Evolutionary conservation across 345 rosid species (phyloP).

Genomic region (Fremontodendron californicum): DNA sequence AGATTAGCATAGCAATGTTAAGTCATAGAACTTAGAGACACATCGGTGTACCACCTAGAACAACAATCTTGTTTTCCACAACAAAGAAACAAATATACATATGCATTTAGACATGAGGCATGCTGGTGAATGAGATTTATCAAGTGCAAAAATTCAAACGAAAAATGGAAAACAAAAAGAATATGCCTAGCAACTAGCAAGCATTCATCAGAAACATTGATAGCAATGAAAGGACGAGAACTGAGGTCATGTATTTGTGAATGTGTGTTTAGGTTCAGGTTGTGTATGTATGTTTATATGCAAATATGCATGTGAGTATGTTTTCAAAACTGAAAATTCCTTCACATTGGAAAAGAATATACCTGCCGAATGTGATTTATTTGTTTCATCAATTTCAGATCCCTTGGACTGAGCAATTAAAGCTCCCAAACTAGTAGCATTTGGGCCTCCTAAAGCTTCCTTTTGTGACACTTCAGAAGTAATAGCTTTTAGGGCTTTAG

Average conservation of each 20-base stretch:
- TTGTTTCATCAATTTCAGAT: constrained; percentile 26
- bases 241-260: neutral
- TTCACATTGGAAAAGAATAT: neutral
- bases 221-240: neutral
- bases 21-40: neutral
- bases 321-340: neutral
- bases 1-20: constrained; percentile 6
- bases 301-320: neutral
- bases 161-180: neutral
- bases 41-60: neutral
- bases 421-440: constrained; percentile 24
- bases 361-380: constrained; percentile 40
- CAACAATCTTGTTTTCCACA: neutral
- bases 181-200: neutral
- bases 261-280: neutral
- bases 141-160: neutral
- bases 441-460: constrained; percentile 18
- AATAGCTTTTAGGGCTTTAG: constrained; percentile 33
- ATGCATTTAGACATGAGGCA: neutral
- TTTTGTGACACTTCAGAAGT: constrained; percentile 29
- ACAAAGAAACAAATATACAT: neutral
- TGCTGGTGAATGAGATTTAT: neutral
- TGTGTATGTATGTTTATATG: neutral
- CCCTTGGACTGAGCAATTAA: constrained; percentile 27
- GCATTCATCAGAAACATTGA: neutral